Evolutionary conservation across 805 yeast genomes (phyloP).

Genomic region (Schwanniomyces polymorphus): DNA sequence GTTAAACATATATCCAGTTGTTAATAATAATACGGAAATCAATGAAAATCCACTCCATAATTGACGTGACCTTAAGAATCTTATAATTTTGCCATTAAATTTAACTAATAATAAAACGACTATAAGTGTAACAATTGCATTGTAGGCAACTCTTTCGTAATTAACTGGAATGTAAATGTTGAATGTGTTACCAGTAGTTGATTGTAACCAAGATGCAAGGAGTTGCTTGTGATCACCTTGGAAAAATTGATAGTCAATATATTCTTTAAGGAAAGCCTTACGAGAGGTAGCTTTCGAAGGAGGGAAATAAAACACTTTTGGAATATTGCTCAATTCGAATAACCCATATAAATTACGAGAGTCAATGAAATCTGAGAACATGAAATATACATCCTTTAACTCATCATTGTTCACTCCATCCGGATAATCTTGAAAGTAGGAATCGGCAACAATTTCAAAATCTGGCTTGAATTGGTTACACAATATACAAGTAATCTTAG

Average conservation of each 20-base stretch:
- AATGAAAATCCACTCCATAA: conserved; percentile 75
- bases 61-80: conserved; percentile 49
- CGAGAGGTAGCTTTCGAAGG: conserved; percentile 45
- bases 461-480: conserved; percentile 74
- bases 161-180: conserved; percentile 42
- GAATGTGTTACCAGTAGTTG: conserved; percentile 33
- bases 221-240: conserved; percentile 43
- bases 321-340: conserved; percentile 69
- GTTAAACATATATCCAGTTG: conserved; percentile 92
- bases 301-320: conserved; percentile 64
- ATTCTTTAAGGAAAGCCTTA: conserved; percentile 24
- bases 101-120: conserved; percentile 23
- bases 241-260: conserved; percentile 45
- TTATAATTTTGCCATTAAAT: conserved; percentile 29
- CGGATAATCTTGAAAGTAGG: conserved; percentile 58
- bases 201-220: conserved; percentile 35
- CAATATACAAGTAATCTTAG: conserved; percentile 72
- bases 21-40: conserved; percentile 67
- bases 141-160: conserved; percentile 36
- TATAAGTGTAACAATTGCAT: conserved; percentile 34
- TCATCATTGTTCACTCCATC: conserved; percentile 29
- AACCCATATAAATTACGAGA: conserved; percentile 52
- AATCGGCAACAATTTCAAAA: conserved; percentile 57
- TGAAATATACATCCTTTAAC: conserved; percentile 59
- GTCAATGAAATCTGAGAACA: conserved; percentile 68